Evolutionary conservation across 2,329 filamentous ascomycete genomes (phyloP).

Genomic region (Penicillium sp.): DNA sequence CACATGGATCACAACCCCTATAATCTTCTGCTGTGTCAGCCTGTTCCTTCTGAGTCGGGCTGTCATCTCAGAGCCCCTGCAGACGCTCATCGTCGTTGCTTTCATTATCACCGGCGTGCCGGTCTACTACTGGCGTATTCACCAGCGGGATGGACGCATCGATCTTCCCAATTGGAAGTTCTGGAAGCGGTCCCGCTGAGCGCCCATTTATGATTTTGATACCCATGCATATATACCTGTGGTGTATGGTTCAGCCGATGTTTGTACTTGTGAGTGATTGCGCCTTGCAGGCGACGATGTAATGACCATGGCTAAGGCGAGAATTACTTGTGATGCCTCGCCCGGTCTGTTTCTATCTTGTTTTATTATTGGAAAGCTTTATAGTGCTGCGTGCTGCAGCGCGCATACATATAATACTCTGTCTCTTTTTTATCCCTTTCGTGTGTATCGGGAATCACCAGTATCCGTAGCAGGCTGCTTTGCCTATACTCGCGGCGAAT

Average conservation of each 20-base stretch:
- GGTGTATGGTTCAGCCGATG: conserved; percentile 11
- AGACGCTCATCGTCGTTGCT: conserved; percentile 81
- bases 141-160: conserved; percentile 57
- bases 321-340: conserved; percentile 2
- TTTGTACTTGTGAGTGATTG: conserved; percentile 3
- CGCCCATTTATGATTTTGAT: conserved; percentile 24
- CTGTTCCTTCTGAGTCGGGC: conserved; percentile 86
- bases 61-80: conserved; percentile 85
- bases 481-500: background rate
- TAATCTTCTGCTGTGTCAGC: conserved; percentile 98
- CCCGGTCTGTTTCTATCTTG: conserved; percentile 1
- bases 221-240: conserved; percentile 27
- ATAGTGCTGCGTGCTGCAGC: background rate
- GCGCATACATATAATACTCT: background rate
- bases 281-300: conserved; percentile 16
- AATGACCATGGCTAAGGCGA: conserved; percentile 16
- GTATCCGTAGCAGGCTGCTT: no score
- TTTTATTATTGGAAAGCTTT: conserved; percentile 6
- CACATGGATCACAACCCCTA: conserved; percentile 95
- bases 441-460: no score
- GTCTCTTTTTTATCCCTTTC: no score
- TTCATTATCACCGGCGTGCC: conserved; percentile 85
- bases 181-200: conserved; percentile 37
- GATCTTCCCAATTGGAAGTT: conserved; percentile 45
- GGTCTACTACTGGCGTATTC: conserved; percentile 85